Evolutionary conservation across 768 basidiomycete species (phyloP).

Genomic region (Calocybe cyanea): DNA sequence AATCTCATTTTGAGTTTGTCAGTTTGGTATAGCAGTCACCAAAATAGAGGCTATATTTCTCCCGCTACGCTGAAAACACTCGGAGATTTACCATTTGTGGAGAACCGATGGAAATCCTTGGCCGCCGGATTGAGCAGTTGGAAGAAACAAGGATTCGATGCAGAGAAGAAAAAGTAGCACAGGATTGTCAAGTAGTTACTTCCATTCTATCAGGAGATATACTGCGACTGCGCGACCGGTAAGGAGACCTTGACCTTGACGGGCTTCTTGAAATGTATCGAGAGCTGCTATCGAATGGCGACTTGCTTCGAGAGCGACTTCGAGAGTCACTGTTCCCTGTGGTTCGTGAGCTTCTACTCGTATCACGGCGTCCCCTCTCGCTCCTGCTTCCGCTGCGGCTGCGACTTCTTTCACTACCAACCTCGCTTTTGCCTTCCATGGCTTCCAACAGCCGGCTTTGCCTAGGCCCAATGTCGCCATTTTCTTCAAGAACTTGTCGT

Average conservation of each 20-base stretch:
- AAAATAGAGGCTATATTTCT: conserved; percentile 75
- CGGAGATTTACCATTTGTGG: conserved; percentile 50
- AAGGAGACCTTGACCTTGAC: conserved; percentile 46
- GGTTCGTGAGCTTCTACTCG: conserved; percentile 13
- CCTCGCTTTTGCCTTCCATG: conserved; percentile 70
- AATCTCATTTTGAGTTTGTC: conserved; percentile 2
- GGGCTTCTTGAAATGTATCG: conserved; percentile 67
- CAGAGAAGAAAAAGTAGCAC: conserved; percentile 36
- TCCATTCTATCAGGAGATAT: conserved; percentile 58
- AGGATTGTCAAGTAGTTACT: conserved; percentile 15
- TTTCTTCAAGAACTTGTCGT: conserved; percentile 87
- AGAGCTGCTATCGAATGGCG: conserved; percentile 44
- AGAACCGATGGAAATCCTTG: conserved; percentile 67
- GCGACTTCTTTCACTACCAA: conserved; percentile 38
- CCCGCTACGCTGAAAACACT: conserved; percentile 51
- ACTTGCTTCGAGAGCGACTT: conserved; percentile 19
- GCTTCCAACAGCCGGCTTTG: conserved; percentile 86
- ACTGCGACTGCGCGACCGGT: conserved; percentile 55
- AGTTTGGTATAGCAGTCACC: conserved; percentile 79
- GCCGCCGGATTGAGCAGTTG: conserved; percentile 59
- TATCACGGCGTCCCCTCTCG: conserved; percentile 18
- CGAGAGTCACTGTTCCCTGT: conserved; percentile 21
- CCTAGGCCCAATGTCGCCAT: conserved; percentile 80
- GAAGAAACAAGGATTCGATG: conserved; percentile 41
- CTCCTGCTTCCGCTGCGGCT: conserved; percentile 39